Conservation (phyloP, 2,329 filamentous ascomycete species). For the Bipolaris victoriae region DNA sequence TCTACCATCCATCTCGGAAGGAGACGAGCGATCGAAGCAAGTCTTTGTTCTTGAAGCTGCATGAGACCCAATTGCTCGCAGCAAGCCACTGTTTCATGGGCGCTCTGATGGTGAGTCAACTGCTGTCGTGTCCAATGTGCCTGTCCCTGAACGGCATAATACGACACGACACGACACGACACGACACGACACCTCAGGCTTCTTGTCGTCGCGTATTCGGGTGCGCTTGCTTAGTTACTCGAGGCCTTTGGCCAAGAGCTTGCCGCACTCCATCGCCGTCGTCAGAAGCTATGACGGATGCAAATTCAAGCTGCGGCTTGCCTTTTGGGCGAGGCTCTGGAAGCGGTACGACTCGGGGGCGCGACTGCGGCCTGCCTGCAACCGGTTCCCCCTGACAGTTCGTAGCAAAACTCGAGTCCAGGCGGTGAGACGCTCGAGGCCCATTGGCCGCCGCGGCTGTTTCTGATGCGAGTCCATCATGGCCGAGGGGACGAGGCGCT, state of each 20-base stretch:
- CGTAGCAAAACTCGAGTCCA: conserved; percentile 22
- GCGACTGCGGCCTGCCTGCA: conserved; percentile 31
- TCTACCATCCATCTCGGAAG: neutral
- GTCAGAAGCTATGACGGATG: conserved; percentile 32
- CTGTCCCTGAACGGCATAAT: neutral
- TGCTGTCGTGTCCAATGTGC: neutral
- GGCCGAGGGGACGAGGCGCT: conserved; percentile 16
- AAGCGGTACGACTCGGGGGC: conserved; percentile 32
- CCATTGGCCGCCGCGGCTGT: conserved; percentile 32
- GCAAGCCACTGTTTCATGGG: no score
- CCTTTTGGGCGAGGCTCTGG: conserved; percentile 25
- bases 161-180: conserved; percentile 7
- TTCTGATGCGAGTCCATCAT: conserved; percentile 16
- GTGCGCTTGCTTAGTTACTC: conserved; percentile 8
- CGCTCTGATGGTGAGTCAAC: neutral
- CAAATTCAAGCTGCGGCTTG: conserved; percentile 18
- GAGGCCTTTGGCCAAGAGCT: conserved; percentile 18
- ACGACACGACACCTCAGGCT: conserved; percentile 5
- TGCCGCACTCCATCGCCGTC: conserved; percentile 21
- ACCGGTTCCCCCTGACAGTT: conserved; percentile 27
- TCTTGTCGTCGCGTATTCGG: conserved; percentile 16
- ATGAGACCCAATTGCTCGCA: neutral
- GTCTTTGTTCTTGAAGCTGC: neutral
- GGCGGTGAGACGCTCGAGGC: conserved; percentile 36
- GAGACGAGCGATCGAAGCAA: neutral